Evolutionary conservation across 768 basidiomycete species (phyloP), one percentile per base, ranked within the genome.

Genomic region (Suillus ampliporus): DNA sequence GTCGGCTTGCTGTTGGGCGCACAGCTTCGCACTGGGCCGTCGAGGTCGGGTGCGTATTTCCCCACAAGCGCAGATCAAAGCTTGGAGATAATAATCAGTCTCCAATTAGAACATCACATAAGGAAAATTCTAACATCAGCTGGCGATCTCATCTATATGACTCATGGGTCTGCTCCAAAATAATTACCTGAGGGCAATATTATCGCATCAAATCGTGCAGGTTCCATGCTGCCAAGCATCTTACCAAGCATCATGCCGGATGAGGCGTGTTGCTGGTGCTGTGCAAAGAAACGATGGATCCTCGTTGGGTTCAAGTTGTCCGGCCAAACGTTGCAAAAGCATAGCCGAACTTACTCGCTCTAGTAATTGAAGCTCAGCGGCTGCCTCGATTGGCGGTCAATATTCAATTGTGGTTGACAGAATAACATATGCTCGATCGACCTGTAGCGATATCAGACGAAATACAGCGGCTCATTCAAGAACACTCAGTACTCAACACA

Each of bases 341-440:
- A 40, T 40, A 38, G 13, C 9, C 37, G 43, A 5, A 21, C 53
- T 54, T 10, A 26, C 54, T 17, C 35, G 21, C 23, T 37, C 15
- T 37, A 23, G 35, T 35, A 56, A 56, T 40, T 56, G 14, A 56
- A 56, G 11, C 26, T 56, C 54, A 56, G 54, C 54, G 54, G 38
- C 53, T 11, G 9, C 21, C 21, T 53, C 34, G 7, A 51, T 23
- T n/a, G 17, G 4, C 10, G 21, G 10, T 46, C 44, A 21, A 4
- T 14, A 11, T 44, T n/a, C n/a, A n/a, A n/a, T n/a, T n/a, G n/a
- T n/a, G n/a, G n/a, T 44, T 11, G 43, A 46, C 23, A 15, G 4
- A 28, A 17, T 28, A 17, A 28, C 17, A 28, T 11, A 17, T 50
- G 10, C 11, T 31, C 50, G 28, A 31, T 31, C 6, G 31, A 31